Base-by-base conservation (phyloP, 2,329 filamentous ascomycete genomes). In the Fusarium sp. region DNA sequence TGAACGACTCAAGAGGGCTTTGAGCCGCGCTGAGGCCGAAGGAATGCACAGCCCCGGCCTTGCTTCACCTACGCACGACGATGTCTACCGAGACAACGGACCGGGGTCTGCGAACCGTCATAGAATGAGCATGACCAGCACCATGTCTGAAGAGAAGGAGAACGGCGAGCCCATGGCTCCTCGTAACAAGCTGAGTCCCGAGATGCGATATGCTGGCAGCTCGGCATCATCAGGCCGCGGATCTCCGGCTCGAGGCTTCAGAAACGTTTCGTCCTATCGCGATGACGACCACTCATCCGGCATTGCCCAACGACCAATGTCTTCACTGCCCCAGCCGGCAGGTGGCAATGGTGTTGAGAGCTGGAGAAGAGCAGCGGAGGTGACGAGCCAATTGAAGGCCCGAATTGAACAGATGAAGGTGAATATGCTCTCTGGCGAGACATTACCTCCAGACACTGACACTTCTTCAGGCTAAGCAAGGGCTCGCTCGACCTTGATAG, bases 401-500 rank as follows among this genome's bases (percentile, higher is more conserved):
- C 91, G 96, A 81, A 99, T 99, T 82, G 96, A 98, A 86, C 93
- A 96, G 87, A 99, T 99, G 96, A 99, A 98, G 89, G 90, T 90
- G 78, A 75, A 84, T 78, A 17, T 4, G 46, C 12, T 10, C 24
- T 5, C 6, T 42, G 11, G 11, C 6, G 4, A 4, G 4, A 1
- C 29, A 22, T 16, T 2, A 1, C 22, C 4, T 17, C 1, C n/a
- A 10, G 35, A 55, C 14, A 71, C 64, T 74, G 60, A 72, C 70
- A 55, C 6, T 20, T 5, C 5, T 17, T 2, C 29, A 88, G 86
- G 86, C 86, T 29, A 85, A 86, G 75, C 87, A 89, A 76, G 87
- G 86, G 59, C 85, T 87, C 73, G 84, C 82, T 72, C 82, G 85
- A 77, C 84, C 84, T 69, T 80, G 69, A 79, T 44, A 42, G 53